Evolutionary conservation across 257 asterid genomes (phyloP), one percentile per base, ranked within the genome.

Genomic region (Scutellaria minor): DNA sequence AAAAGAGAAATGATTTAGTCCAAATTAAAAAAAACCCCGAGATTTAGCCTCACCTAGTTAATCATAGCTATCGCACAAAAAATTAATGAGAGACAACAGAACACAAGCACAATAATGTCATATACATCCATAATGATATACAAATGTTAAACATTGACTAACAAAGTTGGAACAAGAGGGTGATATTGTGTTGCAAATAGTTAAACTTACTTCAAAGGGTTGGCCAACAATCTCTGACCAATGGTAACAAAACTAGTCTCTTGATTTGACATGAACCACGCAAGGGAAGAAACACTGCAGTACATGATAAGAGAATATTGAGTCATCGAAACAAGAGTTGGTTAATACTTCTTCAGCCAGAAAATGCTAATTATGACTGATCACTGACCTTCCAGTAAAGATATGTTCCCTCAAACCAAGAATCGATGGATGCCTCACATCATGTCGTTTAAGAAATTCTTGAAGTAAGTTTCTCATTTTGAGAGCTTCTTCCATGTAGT

Each of bases 181-280:
- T 59, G 40, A 51, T 8, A 5, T 27, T 42, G 37, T 59, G 40
- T 42, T 8, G 3, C 45, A 61, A 59, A 70, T 6, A 27, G 66
- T 63, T 73, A 39, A 79, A 75, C 95, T 59, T 78, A 83, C 90
- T 83, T 85, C n/a, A 85, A 72, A 56, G 90, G 90, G 68, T 82
- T 81, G 63, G 90, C 90, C 57, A 85, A 75, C 76, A 85, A 74
- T 79, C 90, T 74, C 79, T 83, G 90, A 71, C 90, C 85, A 56
- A 85, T 77, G 44, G 90, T 85, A 56, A 85, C 90, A 79, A 85
- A 85, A 53, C 90, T 83, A 24, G 88, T 83, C 79, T 85, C 90
- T 73, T 85, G 90, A 70, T 85, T 83, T 37, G 90, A 85, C 90
- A 85, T 85, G 75, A 85, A 85, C 88, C 88, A 85, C 62, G 90